Evolutionary conservation across 192 early-diverging fungal genomes (phyloP).

Genomic region (Chytriomyces confervae): DNA sequence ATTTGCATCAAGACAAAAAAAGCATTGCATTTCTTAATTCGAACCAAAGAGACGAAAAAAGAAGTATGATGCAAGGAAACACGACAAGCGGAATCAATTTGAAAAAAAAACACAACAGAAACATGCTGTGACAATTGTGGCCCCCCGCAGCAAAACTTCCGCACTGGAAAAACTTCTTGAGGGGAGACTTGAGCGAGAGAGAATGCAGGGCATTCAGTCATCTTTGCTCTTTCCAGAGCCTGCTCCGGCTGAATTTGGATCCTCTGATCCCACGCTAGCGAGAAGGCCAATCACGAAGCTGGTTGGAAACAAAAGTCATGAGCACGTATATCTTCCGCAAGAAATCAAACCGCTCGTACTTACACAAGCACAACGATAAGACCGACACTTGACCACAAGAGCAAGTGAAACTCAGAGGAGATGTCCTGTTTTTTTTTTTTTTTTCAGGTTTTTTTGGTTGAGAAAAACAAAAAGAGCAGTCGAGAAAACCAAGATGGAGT

Average conservation of each 20-base stretch:
- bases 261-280: conserved; percentile 20
- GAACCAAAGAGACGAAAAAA: no score
- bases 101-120: no score
- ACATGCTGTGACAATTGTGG: no score
- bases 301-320: not conserved
- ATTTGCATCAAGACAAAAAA: no score
- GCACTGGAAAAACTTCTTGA: no score
- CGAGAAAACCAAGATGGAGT: not conserved
- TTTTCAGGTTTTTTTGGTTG: no score
- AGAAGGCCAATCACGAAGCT: conserved; percentile 32
- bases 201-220: conserved; percentile 2
- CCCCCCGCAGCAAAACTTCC: no score
- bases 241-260: not conserved
- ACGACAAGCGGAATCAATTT: no score
- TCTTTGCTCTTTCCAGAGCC: conserved; percentile 24
- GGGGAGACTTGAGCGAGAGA: no score
- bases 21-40: no score
- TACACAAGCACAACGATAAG: conserved; percentile 18
- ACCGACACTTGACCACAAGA: conserved; percentile 28
- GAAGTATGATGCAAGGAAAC: no score
- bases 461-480: not conserved
- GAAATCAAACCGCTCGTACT: not conserved
- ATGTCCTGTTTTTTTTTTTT: conserved; percentile 21
- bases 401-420: conserved; percentile 28
- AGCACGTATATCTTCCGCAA: not conserved